These are phyloP conservation scores for Lactarius quietus DNA, from an alignment of 768 basidiomycete species.

Conservation along the genomic window DNA sequence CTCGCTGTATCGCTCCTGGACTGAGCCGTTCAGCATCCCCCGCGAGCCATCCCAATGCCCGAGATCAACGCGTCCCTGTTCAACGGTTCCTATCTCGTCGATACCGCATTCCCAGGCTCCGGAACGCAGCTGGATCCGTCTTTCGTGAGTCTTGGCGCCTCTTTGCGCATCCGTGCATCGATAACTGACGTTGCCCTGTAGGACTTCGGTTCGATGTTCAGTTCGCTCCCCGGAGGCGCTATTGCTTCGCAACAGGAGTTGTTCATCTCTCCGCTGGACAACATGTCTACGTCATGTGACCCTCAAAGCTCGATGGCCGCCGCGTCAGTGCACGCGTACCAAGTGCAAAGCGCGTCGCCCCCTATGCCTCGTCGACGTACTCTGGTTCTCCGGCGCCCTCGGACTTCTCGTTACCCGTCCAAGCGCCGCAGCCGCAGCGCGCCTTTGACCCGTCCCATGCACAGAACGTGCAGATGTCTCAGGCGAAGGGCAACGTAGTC, in stretches of 20 bases:
- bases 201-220: conserved; percentile 24
- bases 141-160: conserved; percentile 18
- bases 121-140: conserved; percentile 16
- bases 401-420: conserved; percentile 23
- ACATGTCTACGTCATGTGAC: background rate
- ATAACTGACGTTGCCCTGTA: background rate
- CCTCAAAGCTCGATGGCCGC: background rate
- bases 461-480: background rate
- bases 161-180: background rate
- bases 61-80: conserved; percentile 24
- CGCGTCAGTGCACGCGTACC: background rate
- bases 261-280: conserved; percentile 25
- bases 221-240: conserved; percentile 16
- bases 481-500: background rate
- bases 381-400: conserved; percentile 25
- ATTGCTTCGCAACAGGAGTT: conserved; percentile 13
- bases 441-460: conserved; percentile 8
- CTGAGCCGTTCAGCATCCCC: conserved; percentile 18
- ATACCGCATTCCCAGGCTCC: conserved; percentile 19
- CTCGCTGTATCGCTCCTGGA: conserved; percentile 21
- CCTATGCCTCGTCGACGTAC: conserved; percentile 24
- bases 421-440: conserved; percentile 23
- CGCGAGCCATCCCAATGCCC: conserved; percentile 24
- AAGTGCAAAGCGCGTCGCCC: conserved; percentile 5
- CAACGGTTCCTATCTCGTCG: conserved; percentile 20